Percentiles rank a stretch among this genome's conserved stretches.
These are phyloP conservation scores for Colletotrichum karsti DNA, from an alignment of 2,329 filamentous ascomycete genomes.

Conservation along the genomic window DNA sequence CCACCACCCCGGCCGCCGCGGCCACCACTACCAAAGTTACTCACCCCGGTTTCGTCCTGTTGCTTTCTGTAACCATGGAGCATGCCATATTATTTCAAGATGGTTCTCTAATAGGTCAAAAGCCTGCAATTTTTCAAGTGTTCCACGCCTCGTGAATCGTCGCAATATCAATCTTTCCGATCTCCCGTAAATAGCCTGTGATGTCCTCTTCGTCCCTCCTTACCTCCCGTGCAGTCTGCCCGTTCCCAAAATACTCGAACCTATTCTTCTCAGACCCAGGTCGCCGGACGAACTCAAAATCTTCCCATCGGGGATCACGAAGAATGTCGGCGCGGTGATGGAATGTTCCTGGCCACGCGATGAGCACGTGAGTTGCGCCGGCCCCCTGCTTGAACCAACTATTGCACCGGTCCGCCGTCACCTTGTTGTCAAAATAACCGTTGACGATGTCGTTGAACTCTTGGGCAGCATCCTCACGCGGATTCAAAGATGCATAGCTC, in stretches of 20 bases:
- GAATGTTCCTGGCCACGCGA: constrained; percentile 30
- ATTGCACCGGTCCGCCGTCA: constrained; percentile 25
- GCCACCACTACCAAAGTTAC: no score
- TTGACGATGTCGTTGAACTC: background rate
- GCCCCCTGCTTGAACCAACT: constrained; percentile 30
- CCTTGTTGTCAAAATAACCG: constrained; percentile 20
- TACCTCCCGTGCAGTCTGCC: background rate
- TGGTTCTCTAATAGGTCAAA: background rate
- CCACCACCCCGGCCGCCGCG: no score
- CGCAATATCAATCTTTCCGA: background rate
- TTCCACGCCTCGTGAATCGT: background rate
- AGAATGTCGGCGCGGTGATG: constrained; percentile 14
- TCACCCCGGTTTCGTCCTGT: no score
- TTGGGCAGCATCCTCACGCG: background rate
- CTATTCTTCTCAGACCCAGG: background rate
- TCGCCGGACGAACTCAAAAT: constrained; percentile 16
- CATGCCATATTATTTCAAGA: no score
- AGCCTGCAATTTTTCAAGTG: background rate
- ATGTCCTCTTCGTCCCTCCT: background rate
- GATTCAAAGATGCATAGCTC: background rate
- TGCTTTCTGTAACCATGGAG: no score
- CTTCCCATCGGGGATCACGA: constrained; percentile 20
- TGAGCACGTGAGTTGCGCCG: constrained; percentile 1
- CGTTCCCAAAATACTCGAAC: background rate
- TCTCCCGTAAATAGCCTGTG: background rate